Percentiles rank a stretch among this genome's conserved stretches.
phyloP scores from a whole-genome alignment of 2,329 filamentous ascomycete species.

The Diaporthe longicolla region DNA sequence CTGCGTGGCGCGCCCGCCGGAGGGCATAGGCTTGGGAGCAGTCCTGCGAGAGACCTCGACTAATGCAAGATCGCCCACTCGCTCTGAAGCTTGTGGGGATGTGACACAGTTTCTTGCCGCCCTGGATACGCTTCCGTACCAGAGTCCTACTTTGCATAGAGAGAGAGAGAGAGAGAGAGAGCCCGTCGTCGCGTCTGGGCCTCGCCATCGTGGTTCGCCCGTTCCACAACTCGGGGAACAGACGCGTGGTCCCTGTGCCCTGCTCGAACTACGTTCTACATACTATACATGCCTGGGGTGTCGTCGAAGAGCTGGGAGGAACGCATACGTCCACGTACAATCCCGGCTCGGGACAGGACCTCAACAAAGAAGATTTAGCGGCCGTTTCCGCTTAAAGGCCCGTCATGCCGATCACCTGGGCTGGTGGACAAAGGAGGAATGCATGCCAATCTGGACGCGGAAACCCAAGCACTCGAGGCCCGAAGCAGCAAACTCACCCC shows the following conservation, averaged over 20 bases:
- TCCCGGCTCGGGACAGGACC: conserved; percentile 18
- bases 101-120: conserved; percentile 7
- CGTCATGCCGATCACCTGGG: conserved; percentile 32
- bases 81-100: conserved; percentile 24
- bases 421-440: conserved; percentile 20
- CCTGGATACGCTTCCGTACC: conserved; percentile 10
- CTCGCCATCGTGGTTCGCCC: no score
- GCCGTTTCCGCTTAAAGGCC: conserved; percentile 29
- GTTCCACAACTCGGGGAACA: background rate
- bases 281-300: no score
- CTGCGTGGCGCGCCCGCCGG: background rate
- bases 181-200: background rate
- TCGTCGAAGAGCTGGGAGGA: no score
- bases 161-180: no score
- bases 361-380: conserved; percentile 31
- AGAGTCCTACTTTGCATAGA: conserved; percentile 1
- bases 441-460: conserved; percentile 13
- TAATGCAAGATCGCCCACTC: conserved; percentile 33
- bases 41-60: conserved; percentile 28
- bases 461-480: conserved; percentile 13
- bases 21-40: background rate
- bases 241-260: conserved; percentile 1
- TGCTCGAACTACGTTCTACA: no score
- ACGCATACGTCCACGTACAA: background rate
- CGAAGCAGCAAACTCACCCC: conserved; percentile 30